A percentile compares a stretch with the other conserved stretches of the same genome.
These are phyloP conservation scores for Berkeleyomyces basicola DNA, from an alignment of 2,329 filamentous ascomycete genomes.

Conservation along the genomic window DNA sequence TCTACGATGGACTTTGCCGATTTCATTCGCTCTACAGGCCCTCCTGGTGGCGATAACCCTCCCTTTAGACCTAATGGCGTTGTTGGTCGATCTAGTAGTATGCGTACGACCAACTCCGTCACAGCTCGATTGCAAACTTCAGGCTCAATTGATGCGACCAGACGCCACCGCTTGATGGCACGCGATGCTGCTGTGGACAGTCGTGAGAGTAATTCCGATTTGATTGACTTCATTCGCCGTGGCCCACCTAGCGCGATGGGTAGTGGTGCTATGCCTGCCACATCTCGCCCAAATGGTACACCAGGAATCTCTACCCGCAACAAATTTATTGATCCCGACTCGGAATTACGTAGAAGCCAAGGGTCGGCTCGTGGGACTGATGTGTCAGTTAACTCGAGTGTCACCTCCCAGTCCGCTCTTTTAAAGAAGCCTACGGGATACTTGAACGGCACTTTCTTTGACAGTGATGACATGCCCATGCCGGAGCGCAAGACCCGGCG, in stretches of 20 bases:
- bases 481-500: conserved; percentile 61
- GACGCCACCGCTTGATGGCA: conserved; percentile 45
- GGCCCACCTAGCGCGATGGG: conserved; percentile 48
- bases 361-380: conserved; percentile 41
- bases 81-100: conserved; percentile 22
- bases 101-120: conserved; percentile 24
- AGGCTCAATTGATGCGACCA: conserved; percentile 19
- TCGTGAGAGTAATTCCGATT: conserved; percentile 57
- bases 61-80: conserved; percentile 16
- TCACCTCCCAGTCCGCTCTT: conserved; percentile 61
- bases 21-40: conserved; percentile 75
- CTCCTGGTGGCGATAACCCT: conserved; percentile 30
- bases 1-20: conserved; percentile 72
- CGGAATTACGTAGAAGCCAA: conserved; percentile 37
- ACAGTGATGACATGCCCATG: conserved; percentile 37
- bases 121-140: conserved; percentile 17
- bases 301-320: neutral
- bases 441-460: conserved; percentile 25
- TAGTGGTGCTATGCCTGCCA: conserved; percentile 63
- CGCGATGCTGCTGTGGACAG: conserved; percentile 50
- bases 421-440: conserved; percentile 27
- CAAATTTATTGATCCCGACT: conserved; percentile 8
- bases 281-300: conserved; percentile 52
- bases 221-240: conserved; percentile 90
- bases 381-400: conserved; percentile 43